Percentiles rank a stretch among this genome's conserved stretches.
phyloP scores from a whole-genome alignment of 768 basidiomycete genomes.

The Solioccasus polychromus region DNA sequence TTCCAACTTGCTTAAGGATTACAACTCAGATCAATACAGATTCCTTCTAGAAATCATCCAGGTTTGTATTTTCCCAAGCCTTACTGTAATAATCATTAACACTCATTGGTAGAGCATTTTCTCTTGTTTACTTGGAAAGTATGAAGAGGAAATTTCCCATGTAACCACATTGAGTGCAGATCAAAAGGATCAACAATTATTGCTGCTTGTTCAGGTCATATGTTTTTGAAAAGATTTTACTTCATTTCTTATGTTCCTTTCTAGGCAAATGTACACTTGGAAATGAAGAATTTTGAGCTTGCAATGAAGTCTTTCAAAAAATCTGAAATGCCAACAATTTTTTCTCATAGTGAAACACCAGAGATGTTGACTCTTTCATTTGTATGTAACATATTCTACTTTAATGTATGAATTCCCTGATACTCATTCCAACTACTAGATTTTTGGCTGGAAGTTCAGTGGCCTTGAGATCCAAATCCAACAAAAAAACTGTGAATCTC shows the following conservation, averaged over 20 bases:
- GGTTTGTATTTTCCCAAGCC: slow-evolving; percentile 1
- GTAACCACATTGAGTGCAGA: not conserved
- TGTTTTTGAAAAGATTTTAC: not conserved
- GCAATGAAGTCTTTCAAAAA: slow-evolving; percentile 10
- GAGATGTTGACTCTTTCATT: slow-evolving; percentile 17
- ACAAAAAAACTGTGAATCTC: slow-evolving; percentile 9
- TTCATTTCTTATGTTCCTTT: not conserved
- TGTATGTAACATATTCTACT: slow-evolving; percentile 1
- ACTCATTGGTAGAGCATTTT: slow-evolving; percentile 10
- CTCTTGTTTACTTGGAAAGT: slow-evolving; percentile 7
- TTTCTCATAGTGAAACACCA: slow-evolving; percentile 10
- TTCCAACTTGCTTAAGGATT: not conserved
- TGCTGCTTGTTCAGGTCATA: slow-evolving; percentile 16
- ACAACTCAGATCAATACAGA: not conserved
- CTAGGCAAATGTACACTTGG: slow-evolving; percentile 17
- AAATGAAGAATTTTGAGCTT: not conserved
- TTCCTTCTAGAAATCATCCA: slow-evolving; percentile 10
- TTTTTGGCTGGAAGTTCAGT: slow-evolving; percentile 23
- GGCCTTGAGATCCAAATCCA: slow-evolving; percentile 15
- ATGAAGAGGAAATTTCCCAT: not conserved
- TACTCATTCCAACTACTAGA: slow-evolving; percentile 3
- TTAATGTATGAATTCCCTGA: not conserved
- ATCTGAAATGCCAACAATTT: slow-evolving; percentile 8
- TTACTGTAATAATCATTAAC: not conserved
- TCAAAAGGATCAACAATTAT: not conserved